phyloP scores from a whole-genome alignment of 2,329 filamentous ascomycete genomes.

The Cladosporium sp. region DNA sequence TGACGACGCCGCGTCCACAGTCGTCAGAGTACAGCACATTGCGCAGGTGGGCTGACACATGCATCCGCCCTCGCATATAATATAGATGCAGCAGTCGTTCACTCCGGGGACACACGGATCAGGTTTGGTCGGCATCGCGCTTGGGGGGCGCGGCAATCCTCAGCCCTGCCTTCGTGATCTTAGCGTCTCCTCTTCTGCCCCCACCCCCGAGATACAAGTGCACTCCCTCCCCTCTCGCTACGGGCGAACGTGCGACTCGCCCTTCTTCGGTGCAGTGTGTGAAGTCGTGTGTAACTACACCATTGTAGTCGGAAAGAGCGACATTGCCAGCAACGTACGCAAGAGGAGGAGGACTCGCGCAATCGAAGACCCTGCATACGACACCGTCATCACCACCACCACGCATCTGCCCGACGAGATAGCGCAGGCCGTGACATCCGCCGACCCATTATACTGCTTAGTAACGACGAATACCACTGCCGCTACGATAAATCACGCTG shows the following conservation, averaged over 20 bases:
- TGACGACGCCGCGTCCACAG: not conserved
- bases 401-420: not conserved
- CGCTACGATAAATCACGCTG: not conserved
- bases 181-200: slow-evolving; percentile 11
- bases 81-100: not conserved
- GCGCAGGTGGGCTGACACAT: not conserved
- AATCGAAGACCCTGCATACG: not conserved
- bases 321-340: not conserved
- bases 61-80: not conserved
- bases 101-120: not conserved
- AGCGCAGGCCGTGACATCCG: not conserved
- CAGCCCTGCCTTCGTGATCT: slow-evolving; percentile 8
- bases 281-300: not conserved
- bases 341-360: not conserved
- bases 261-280: not conserved
- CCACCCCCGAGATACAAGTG: slow-evolving; percentile 6
- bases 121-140: slow-evolving; percentile 7
- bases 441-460: not conserved
- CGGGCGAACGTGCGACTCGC: not conserved
- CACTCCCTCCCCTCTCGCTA: not conserved
- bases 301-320: not conserved
- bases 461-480: not conserved
- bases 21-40: not conserved
- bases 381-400: not conserved
- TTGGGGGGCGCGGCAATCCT: slow-evolving; percentile 10